A percentile compares a stretch with the other conserved stretches of the same genome.
phyloP scores from a whole-genome alignment of 768 basidiomycete genomes.

The Lactarius evosmus region DNA sequence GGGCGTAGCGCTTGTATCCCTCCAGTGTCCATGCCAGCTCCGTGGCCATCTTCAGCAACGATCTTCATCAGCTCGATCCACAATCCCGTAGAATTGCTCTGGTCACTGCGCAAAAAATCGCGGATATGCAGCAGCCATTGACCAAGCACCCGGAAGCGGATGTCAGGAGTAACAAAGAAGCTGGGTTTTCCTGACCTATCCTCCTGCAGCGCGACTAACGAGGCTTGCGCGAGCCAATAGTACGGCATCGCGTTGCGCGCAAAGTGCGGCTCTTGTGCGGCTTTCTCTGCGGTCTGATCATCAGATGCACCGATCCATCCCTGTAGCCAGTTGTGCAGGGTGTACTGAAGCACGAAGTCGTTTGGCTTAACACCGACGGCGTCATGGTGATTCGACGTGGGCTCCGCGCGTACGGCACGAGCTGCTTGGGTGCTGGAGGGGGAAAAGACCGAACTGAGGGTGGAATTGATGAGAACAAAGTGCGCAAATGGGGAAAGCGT shows the following conservation, averaged over 20 bases:
- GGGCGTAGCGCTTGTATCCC: slow-evolving; percentile 24
- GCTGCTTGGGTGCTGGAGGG: slow-evolving; percentile 1
- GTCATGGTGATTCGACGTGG: slow-evolving; percentile 1
- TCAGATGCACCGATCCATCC: slow-evolving; percentile 39
- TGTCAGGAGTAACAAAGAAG: slow-evolving; percentile 20
- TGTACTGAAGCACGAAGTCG: slow-evolving; percentile 40
- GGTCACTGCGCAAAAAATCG: slow-evolving; percentile 20
- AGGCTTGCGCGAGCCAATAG: slow-evolving; percentile 54
- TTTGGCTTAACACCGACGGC: slow-evolving; percentile 20
- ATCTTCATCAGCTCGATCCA: slow-evolving; percentile 28
- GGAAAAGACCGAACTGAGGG: slow-evolving; percentile 26
- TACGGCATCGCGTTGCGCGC: slow-evolving; percentile 41
- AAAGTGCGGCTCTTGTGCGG: slow-evolving; percentile 21
- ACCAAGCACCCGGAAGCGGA: slow-evolving; percentile 24
- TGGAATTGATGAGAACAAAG: slow-evolving; percentile 31
- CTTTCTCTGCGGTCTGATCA: slow-evolving; percentile 17
- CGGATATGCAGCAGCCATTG: slow-evolving; percentile 27
- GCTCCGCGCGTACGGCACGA: background rate
- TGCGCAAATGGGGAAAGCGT: slow-evolving; percentile 27
- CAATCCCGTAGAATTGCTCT: slow-evolving; percentile 19
- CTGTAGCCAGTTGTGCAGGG: slow-evolving; percentile 52
- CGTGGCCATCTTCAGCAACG: slow-evolving; percentile 21
- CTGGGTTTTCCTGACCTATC: slow-evolving; percentile 36
- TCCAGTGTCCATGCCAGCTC: background rate
- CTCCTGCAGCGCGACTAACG: slow-evolving; percentile 45